phyloP scores from a whole-genome alignment of 2,329 filamentous ascomycete genomes.

The Capronia coronata region DNA sequence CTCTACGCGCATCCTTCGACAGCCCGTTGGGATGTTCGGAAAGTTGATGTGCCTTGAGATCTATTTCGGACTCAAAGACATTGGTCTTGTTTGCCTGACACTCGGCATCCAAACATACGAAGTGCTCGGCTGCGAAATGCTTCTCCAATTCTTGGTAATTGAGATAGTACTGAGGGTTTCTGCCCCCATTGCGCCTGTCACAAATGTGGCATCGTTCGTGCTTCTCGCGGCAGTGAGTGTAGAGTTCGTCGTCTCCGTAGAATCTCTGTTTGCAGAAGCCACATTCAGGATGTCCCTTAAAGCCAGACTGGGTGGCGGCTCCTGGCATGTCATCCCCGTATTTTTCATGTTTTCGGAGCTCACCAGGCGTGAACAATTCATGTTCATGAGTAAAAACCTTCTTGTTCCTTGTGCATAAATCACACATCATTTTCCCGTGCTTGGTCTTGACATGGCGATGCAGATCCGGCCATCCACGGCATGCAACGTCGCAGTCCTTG shows the following conservation, averaged over 20 bases:
- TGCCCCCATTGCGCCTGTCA: conserved; percentile 57
- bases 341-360: conserved; percentile 80
- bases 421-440: conserved; percentile 69
- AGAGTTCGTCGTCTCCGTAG: conserved; percentile 93
- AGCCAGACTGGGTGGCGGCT: conserved; percentile 84
- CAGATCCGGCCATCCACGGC: conserved; percentile 70
- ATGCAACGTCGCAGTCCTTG: conserved; percentile 73
- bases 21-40: conserved; percentile 71
- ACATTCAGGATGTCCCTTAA: conserved; percentile 91
- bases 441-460: conserved; percentile 73
- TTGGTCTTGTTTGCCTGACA: conserved; percentile 97
- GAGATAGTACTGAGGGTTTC: conserved; percentile 81
- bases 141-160: conserved; percentile 80
- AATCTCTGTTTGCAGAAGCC: conserved; percentile 87
- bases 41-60: conserved; percentile 87
- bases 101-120: conserved; percentile 72
- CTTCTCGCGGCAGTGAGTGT: conserved; percentile 83
- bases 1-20: conserved; percentile 75
- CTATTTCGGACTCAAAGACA: conserved; percentile 90
- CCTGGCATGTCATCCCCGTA: conserved; percentile 87
- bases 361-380: conserved; percentile 74
- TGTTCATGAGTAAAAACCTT: conserved; percentile 99
- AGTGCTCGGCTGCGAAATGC: conserved; percentile 85
- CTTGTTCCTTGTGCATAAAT: conserved; percentile 87
- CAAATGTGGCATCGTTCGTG: conserved; percentile 95